phyloP scores from a whole-genome alignment of 1,284 basidiomycete genomes.

The Cutaneotrichosporon sp. region DNA sequence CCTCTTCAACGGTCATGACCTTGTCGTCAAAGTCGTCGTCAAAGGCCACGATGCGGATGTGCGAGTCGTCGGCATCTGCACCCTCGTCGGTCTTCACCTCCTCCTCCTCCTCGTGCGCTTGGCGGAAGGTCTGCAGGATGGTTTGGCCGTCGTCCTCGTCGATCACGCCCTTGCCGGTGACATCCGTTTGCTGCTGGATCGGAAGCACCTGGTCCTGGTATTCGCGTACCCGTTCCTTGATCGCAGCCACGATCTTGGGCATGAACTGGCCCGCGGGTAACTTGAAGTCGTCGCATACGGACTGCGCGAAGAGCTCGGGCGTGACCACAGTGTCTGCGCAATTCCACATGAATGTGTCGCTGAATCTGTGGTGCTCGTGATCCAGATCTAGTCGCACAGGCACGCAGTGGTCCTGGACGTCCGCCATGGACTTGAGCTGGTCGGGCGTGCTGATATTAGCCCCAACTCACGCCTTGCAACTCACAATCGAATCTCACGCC shows the following conservation, averaged over 20 bases:
- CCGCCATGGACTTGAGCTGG: conserved; percentile 46
- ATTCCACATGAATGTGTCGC: conserved; percentile 98
- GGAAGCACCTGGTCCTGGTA: conserved; percentile 44
- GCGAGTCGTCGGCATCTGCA: conserved; percentile 21
- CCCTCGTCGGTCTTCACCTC: conserved; percentile 35
- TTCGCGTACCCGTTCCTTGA: conserved; percentile 79
- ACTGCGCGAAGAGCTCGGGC: conserved; percentile 82
- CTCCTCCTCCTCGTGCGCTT: conserved; percentile 27
- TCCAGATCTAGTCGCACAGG: conserved; percentile 94
- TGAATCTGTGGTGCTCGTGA: conserved; percentile 78
- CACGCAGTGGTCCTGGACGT: conserved; percentile 58
- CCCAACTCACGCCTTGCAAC: conserved; percentile 34
- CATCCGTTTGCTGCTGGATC: conserved; percentile 3
- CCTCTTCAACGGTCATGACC: conserved; percentile 46
- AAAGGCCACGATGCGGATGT: conserved; percentile 23
- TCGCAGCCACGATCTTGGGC: conserved; percentile 69
- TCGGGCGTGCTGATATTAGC: conserved; percentile 27
- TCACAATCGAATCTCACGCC: conserved; percentile 61
- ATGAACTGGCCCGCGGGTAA: conserved; percentile 65
- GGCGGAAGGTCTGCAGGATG: conserved; percentile 29
- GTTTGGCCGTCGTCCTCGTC: conserved; percentile 27
- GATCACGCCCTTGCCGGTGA: conserved; percentile 23
- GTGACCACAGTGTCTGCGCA: conserved; percentile 82
- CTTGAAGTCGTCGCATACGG: conserved; percentile 84
- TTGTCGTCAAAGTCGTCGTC: conserved; percentile 28